Conservation (phyloP, 495 filamentous ascomycete genomes). For the Cenococcum geophilum region DNA sequence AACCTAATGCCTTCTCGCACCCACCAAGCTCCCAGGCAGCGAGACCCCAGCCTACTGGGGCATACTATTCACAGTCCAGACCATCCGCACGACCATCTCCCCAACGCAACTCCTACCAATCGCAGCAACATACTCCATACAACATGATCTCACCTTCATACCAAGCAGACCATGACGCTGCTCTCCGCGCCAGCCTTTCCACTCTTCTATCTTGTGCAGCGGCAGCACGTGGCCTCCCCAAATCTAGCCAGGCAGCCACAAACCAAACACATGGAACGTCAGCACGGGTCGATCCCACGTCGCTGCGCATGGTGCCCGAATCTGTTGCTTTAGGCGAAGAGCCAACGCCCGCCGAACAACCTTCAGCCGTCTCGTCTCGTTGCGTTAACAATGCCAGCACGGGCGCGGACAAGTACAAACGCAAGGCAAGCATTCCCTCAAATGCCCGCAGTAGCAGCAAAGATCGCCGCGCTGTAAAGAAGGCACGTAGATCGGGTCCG, state of each 20-base stretch:
- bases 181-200: slow-evolving; percentile 82
- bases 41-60: slow-evolving; percentile 38
- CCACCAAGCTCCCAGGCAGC: slow-evolving; percentile 52
- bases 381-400: slow-evolving; percentile 12
- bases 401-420: slow-evolving; percentile 30
- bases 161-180: slow-evolving; percentile 85
- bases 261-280: neutral
- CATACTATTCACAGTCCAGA: slow-evolving; percentile 35
- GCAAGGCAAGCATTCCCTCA: slow-evolving; percentile 26
- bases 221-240: slow-evolving; percentile 74
- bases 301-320: slow-evolving; percentile 65
- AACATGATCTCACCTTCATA: slow-evolving; percentile 68
- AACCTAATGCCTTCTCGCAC: slow-evolving; percentile 86
- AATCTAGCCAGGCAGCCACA: slow-evolving; percentile 42
- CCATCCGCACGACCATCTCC: slow-evolving; percentile 35
- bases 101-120: slow-evolving; percentile 40
- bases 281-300: slow-evolving; percentile 46
- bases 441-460: slow-evolving; percentile 24
- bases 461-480: slow-evolving; percentile 28
- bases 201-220: slow-evolving; percentile 92
- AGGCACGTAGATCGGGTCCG: slow-evolving; percentile 29
- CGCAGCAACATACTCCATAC: slow-evolving; percentile 46
- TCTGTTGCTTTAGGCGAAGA: slow-evolving; percentile 57
- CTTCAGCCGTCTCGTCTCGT: slow-evolving; percentile 30
- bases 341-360: slow-evolving; percentile 24